Conservation (phyloP, 305 asterid genomes). For the Fraxinus sp. region DNA sequence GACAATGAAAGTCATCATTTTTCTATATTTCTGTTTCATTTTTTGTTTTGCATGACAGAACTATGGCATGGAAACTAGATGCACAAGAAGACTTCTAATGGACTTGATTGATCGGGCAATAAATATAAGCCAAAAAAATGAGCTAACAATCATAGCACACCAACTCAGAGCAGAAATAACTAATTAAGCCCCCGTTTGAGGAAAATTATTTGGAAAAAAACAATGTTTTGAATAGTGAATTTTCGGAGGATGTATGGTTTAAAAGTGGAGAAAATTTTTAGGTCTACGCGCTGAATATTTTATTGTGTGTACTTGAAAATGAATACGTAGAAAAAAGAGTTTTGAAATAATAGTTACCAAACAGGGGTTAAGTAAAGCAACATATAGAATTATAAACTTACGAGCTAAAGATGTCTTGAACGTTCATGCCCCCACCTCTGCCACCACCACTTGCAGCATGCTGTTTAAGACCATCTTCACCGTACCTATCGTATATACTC, state of each 20-base stretch:
- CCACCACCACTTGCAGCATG: constrained; percentile 87
- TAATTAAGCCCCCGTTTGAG: not conserved
- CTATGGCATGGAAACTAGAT: not conserved
- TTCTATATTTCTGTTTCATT: not conserved
- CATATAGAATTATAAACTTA: constrained; percentile 36
- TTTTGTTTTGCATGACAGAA: not conserved
- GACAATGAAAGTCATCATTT: not conserved
- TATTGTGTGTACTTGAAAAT: not conserved
- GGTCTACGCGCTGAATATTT: not conserved
- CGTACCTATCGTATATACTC: constrained; percentile 80
- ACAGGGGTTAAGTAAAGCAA: not conserved
- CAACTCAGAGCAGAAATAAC: not conserved
- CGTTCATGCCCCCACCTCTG: constrained; percentile 91
- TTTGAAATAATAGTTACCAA: not conserved
- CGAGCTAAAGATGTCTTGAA: constrained; percentile 90
- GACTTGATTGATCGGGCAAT: not conserved
- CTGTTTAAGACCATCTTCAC: constrained; percentile 95
- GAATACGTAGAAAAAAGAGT: not conserved
- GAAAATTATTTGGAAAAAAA: not conserved
- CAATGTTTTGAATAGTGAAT: not conserved
- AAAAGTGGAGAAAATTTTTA: too few relatives aligned
- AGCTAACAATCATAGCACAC: not conserved
- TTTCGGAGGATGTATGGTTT: not conserved
- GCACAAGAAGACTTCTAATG: not conserved
- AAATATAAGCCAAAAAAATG: not conserved